A percentile compares a stretch with the other conserved stretches of the same genome.
These are phyloP conservation scores for Elongisporangium prolatum DNA, from an alignment of 352 stramenopile genomes.

Conservation along the genomic window DNA sequence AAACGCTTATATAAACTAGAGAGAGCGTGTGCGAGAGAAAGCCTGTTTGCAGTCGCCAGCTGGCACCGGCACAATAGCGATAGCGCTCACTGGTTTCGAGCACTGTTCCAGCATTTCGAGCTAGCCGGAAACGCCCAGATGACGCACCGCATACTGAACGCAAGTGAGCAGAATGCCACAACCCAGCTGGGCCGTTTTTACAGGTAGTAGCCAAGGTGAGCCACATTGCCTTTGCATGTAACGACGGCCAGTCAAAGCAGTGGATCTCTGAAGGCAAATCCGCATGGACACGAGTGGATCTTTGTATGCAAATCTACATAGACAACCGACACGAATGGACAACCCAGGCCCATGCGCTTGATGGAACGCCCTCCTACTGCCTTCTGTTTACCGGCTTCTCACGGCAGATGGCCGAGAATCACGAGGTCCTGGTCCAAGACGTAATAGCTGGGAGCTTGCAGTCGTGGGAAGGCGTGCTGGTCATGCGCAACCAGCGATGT, in stretches of 20 bases:
- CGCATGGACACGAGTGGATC: neutral
- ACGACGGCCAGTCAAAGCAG: neutral
- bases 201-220: neutral
- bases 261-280: neutral
- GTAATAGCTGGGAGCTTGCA: slow-evolving; percentile 25
- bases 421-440: slow-evolving; percentile 42
- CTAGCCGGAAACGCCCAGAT: neutral
- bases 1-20: neutral
- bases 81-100: neutral
- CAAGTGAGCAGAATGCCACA: neutral
- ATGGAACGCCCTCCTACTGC: neutral
- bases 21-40: neutral
- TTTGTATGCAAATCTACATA: too few relatives aligned
- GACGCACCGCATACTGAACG: neutral
- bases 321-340: too few relatives aligned
- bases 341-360: neutral
- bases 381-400: neutral
- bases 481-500: slow-evolving; percentile 13
- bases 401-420: slow-evolving; percentile 27
- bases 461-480: slow-evolving; percentile 21
- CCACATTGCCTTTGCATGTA: neutral
- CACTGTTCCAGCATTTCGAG: neutral
- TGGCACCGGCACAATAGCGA: neutral
- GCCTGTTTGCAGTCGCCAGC: neutral
- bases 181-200: neutral